Conservation (phyloP, 805 yeast genomes). For the Kazachstania africana region DNA sequence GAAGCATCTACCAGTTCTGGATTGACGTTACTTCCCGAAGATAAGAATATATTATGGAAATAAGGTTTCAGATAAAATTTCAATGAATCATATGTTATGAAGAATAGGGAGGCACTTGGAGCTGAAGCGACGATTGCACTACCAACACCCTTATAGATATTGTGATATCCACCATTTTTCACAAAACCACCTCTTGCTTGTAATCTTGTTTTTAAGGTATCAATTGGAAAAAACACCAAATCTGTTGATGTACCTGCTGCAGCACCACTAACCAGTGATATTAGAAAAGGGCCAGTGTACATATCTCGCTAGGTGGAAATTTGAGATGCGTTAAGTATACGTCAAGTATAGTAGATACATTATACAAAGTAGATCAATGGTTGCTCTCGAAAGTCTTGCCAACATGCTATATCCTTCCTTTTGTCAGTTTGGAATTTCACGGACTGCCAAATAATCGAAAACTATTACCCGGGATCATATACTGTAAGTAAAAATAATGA, state of each 20-base stretch:
- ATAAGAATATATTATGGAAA: conserved; percentile 14
- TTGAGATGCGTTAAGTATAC: no score
- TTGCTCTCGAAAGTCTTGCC: no score
- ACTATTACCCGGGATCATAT: no score
- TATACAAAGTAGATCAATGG: no score
- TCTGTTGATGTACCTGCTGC: conserved; percentile 96
- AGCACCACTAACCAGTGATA: conserved; percentile 56
- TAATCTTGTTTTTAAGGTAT: conserved; percentile 83
- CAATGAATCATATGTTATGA: conserved; percentile 72
- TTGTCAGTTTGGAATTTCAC: no score
- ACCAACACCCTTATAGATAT: conserved; percentile 86
- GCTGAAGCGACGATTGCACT: conserved; percentile 92
- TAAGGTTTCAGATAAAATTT: conserved; percentile 38
- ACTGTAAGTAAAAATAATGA: no score
- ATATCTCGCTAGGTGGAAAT: no score
- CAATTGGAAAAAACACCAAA: conserved; percentile 89
- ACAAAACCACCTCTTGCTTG: conserved; percentile 96
- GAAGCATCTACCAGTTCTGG: conserved; percentile 29
- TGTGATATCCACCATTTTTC: conserved; percentile 83
- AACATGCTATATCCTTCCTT: no score
- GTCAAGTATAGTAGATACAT: no score
- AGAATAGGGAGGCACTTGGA: conserved; percentile 70
- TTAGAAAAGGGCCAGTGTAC: no score
- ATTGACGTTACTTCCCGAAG: conserved; percentile 1
- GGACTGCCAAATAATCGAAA: no score